phyloP scores from a whole-genome alignment of 495 filamentous ascomycete species.

The Cercophora sp. region DNA sequence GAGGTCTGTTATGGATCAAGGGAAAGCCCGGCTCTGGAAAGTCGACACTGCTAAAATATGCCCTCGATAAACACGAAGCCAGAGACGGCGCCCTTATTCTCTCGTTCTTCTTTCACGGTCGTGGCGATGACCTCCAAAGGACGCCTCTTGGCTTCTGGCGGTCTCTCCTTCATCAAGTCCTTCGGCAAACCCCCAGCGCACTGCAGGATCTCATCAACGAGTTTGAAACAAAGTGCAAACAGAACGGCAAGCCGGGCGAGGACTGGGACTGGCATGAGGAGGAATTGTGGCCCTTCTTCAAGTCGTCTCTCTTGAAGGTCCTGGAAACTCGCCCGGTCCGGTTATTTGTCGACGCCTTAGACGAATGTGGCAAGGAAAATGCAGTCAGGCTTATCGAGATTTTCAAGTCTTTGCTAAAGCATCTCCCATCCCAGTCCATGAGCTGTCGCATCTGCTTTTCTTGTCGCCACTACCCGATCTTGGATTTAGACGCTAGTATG shows the following conservation, averaged over 20 bases:
- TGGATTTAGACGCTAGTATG: conserved; percentile 19
- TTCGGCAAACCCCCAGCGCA: conserved; percentile 15
- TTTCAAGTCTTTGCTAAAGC: conserved; percentile 20
- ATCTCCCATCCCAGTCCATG: neutral
- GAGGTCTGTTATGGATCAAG: conserved; percentile 2
- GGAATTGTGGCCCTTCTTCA: conserved; percentile 10
- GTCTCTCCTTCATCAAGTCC: conserved; percentile 34
- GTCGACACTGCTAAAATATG: conserved; percentile 7
- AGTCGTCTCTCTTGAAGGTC: conserved; percentile 12
- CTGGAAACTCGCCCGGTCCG: conserved; percentile 12
- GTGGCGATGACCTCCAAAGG: conserved; percentile 30
- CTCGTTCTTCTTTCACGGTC: conserved; percentile 36
- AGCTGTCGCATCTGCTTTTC: conserved; percentile 34
- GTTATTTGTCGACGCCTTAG: conserved; percentile 32
- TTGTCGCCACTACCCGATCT: conserved; percentile 36
- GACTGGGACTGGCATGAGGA: conserved; percentile 29
- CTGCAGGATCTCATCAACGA: conserved; percentile 17
- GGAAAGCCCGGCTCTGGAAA: conserved; percentile 6
- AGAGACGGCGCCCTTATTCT: conserved; percentile 20
- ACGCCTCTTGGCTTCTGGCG: conserved; percentile 32
- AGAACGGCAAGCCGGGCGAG: conserved; percentile 13
- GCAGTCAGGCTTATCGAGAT: conserved; percentile 20
- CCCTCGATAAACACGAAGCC: conserved; percentile 2
- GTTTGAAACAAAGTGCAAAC: conserved; percentile 13
- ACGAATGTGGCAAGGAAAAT: conserved; percentile 30